Conservation (phyloP, 1,284 basidiomycete genomes). For the Apiotrichum laibachii region DNA sequence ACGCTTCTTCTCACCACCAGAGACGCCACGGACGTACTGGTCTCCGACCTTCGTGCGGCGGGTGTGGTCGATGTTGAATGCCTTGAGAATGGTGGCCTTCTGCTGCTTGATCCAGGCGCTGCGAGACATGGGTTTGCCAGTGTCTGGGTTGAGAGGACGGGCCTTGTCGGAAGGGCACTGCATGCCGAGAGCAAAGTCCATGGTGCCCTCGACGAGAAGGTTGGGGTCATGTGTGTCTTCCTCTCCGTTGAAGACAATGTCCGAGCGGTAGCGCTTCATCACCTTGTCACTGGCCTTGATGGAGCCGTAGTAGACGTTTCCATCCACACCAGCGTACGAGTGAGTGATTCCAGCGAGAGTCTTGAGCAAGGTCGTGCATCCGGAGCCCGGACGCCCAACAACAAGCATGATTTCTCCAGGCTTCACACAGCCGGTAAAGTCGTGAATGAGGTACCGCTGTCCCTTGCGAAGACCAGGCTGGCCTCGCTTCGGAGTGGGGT, state of each 20-base stretch:
- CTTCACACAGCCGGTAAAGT: constrained; percentile 37
- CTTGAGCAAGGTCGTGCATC: constrained; percentile 55
- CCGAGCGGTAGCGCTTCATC: constrained; percentile 4
- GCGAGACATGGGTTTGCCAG: constrained; percentile 1
- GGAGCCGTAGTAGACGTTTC: constrained; percentile 48
- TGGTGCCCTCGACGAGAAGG: constrained; percentile 24
- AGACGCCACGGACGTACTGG: constrained; percentile 22
- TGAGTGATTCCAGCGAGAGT: constrained; percentile 49
- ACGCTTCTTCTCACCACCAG: constrained; percentile 18
- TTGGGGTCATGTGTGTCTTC: constrained; percentile 27
- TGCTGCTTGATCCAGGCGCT: constrained; percentile 1
- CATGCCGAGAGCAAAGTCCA: constrained; percentile 23
- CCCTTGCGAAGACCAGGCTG: constrained; percentile 35
- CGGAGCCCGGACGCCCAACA: constrained; percentile 51
- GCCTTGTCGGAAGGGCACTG: constrained; percentile 12
- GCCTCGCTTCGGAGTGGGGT: constrained; percentile 19
- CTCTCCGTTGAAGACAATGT: constrained; percentile 26
- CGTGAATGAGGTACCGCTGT: constrained; percentile 41
- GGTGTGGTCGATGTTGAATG: constrained; percentile 73
- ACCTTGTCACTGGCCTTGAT: constrained; percentile 25
- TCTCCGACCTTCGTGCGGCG: constrained; percentile 30
- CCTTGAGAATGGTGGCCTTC: constrained; percentile 54
- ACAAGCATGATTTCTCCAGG: constrained; percentile 50
- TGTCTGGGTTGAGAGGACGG: background rate
- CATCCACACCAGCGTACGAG: constrained; percentile 51